Evolutionary conservation across 2,329 filamentous ascomycete species (phyloP), one percentile per base, ranked within the genome.

Genomic region (Sphaerulina vaccinii): DNA sequence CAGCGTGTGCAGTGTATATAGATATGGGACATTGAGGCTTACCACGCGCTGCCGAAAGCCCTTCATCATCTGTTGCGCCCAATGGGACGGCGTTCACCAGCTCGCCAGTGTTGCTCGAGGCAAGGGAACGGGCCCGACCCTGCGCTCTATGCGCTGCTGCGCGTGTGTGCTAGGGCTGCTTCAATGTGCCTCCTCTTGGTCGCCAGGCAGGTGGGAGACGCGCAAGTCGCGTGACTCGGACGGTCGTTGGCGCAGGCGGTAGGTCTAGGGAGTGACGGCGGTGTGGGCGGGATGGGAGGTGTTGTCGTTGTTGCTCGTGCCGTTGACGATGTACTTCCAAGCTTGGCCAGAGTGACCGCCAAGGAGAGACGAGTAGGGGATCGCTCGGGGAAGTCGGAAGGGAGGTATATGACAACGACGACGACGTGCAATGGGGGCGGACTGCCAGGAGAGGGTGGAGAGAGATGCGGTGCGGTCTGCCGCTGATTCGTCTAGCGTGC

Each of bases 21-120:
- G 59, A 56, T 47, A 54, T 55, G 57, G 58, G 53, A 62, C 60
- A 61, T 33, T 50, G 38, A 48, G 52, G 84, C 88, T 81, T 84
- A 96, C 90, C 80, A 96, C 90, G 87, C 88, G 89, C 80, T 95
- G 90, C 76, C 90, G 88, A 75, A 97, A 95, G 73, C 90, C 88
- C 79, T 96, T 96, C 92, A 97, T 96, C 75, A 56, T 68, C 59
- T 49, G 44, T 55, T 49, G 42, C 51, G 58, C 48, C 50, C 54
- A 51, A 44, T 44, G 50, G 38, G 49, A 52, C 38, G 54, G 38
- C 51, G 44, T 49, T 42, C 29, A 46, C 46, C 51, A 50, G 52
- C 58, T 39, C 21, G 46, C 33, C 73, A 75, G 24, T 60, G 61
- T 58, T 54, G 56, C 58, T 60, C 56, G 50, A 24, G 47, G 59